Evolutionary conservation across 768 basidiomycete genomes (phyloP), one percentile per base, ranked within the genome.

Genomic region (Tubosaeta sp.): DNA sequence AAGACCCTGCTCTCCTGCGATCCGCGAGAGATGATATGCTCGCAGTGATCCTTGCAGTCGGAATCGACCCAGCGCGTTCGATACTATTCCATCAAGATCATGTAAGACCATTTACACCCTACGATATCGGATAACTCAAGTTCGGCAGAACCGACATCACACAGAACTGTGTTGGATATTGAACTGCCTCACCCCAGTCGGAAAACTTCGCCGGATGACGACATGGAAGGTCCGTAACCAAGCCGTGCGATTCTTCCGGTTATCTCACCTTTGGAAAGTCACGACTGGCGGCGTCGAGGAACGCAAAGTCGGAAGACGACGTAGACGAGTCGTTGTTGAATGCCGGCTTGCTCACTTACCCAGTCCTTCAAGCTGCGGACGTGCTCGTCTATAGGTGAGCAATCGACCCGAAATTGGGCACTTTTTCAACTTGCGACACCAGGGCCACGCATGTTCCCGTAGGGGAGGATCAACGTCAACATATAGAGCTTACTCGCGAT

Each of bases 391-490:
- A 97, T 65, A 81, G 79, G 94, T 90, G 57, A 49, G 80, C 44
- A 29, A 5, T 52, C 41, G 9, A 21, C 19, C 5, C 30, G 22
- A 35, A 30, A 18, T 1, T 36, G n/a, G n/a, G 30, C 18, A 1
- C 13, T 7, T 6, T 9, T 44, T 46, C 12, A 45, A 40, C 21
- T 18, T 18, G 31, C 13, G 11, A 10, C 8, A 7, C 1, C 55
- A 92, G 94, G 58, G 82, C 93, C 2, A 95, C 93, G 0, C 89
- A 94, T 65, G 88, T 98, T 1, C 95, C 95, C 0, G 94, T 98
- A 5, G 95, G 95, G 22, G 94, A 97, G 61, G 95, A 98, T 66
- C 95, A 97, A 63, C 81, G 83, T 19, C 95, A 98, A 71, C 95
- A 98, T 62, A 79, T 97, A 36, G 94, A 96, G 61, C 81, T 98